Evolutionary conservation across 768 basidiomycete genomes (phyloP), one percentile per base, ranked within the genome.

Genomic region (Naematelia encephala): DNA sequence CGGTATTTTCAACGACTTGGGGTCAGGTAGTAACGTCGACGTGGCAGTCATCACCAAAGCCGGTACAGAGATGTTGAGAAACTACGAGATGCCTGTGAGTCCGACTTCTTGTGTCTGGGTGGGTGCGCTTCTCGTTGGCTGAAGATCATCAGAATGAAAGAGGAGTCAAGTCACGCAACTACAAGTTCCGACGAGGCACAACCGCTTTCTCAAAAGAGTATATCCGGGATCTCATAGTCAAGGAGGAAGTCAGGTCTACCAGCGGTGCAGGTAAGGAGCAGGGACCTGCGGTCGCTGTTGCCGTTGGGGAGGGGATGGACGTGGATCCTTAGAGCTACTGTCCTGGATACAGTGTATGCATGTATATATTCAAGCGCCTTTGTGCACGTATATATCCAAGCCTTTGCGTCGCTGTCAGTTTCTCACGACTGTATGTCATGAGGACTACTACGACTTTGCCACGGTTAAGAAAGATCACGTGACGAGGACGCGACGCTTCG

Each of bases 1-100:
- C 1, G 96, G 96, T 83, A 93, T 99, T 75, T 98, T 96, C 84
- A 98, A 99, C 80, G 96, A 99, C 81, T 85, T 98, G 29, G 96
- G 96, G 2, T 97, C 94, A 0, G 96, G 96, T 44, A 92, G 90
- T n/a, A 98, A 99, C 75, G 85, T 98, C 69, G 96, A 99, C 77
- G 94, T 92, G 0, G 94, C 93, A 77, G 84, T 98, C 66, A 93
- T 99, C 79, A 92, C 90, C 3, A 86, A 87, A 46, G 80, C 82
- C 49, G 81, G 85, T 60, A 93, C 92, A 0, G 91, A 96, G 78
- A 93, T 89, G 89, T 80, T 97, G 59, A 84, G 96, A 62, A 97
- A 97, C 80, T 89, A 88, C 74, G 87, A 89, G 78, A 92, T 84
- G 81, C 96, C 96, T 65, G 78, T 66, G 43, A 66, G 76, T 76